A percentile compares a stretch with the other conserved stretches of the same genome.
These are phyloP conservation scores for Auxenochlorella pyrenoidosa DNA, from an alignment of 139 green algal genomes.

Conservation along the genomic window DNA sequence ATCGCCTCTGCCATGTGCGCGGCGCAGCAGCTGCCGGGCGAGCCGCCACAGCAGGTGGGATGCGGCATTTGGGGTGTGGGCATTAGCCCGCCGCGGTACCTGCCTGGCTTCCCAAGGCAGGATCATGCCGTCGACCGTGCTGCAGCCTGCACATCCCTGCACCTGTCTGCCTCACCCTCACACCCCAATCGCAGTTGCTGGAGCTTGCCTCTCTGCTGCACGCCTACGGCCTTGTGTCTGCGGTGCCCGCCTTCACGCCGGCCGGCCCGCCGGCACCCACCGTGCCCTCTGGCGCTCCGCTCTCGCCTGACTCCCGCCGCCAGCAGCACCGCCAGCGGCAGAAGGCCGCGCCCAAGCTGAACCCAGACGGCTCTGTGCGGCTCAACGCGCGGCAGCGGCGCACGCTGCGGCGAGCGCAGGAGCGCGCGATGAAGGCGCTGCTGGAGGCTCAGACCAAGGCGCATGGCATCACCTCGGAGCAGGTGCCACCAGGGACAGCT, in stretches of 20 bases:
- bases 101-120: neutral
- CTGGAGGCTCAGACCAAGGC: constrained; percentile 32
- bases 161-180: too few species aligned
- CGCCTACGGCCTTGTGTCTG: constrained; percentile 32
- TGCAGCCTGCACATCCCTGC: too few species aligned
- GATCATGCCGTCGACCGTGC: too few species aligned
- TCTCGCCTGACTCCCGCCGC: constrained; percentile 4
- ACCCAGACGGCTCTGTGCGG: constrained; percentile 23
- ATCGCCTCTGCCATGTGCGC: constrained; percentile 35
- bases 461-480: constrained; percentile 22
- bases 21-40: constrained; percentile 37
- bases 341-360: constrained; percentile 24
- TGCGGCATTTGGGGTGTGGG: too few species aligned
- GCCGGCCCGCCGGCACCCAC: neutral
- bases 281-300: neutral
- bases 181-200: constrained; percentile 5
- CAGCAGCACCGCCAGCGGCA: neutral
- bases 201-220: constrained; percentile 46
- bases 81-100: neutral
- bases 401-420: constrained; percentile 53
- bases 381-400: constrained; percentile 54
- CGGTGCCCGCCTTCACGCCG: neutral
- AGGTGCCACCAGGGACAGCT: neutral
- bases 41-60: constrained; percentile 34
- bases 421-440: constrained; percentile 50